phyloP scores from a whole-genome alignment of 345 rosid species.

The Acer yangbiense region DNA sequence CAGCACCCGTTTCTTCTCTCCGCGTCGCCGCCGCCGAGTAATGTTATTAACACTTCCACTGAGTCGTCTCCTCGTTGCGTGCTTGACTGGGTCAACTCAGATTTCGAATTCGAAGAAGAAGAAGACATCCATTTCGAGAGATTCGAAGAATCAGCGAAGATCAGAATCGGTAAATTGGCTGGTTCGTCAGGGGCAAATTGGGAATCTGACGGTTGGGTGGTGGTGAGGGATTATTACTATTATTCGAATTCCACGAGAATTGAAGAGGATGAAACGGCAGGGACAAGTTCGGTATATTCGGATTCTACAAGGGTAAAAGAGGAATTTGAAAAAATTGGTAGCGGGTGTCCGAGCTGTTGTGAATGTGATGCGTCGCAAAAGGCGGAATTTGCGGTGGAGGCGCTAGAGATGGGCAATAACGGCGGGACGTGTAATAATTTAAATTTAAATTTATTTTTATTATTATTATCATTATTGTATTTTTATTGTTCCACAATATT shows the following conservation, averaged over 20 bases:
- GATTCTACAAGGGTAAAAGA: constrained; percentile 12
- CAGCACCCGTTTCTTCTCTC: constrained; percentile 58
- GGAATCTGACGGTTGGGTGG: constrained; percentile 67
- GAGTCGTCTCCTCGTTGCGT: constrained; percentile 80
- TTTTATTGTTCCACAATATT: constrained; percentile 22
- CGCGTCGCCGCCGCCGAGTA: constrained; percentile 23
- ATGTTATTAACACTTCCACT: background rate
- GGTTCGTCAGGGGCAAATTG: constrained; percentile 37
- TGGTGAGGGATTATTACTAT: constrained; percentile 30
- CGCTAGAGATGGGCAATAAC: constrained; percentile 8
- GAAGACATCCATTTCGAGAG: constrained; percentile 18
- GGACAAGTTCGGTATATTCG: constrained; percentile 25
- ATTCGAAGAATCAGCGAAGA: constrained; percentile 15
- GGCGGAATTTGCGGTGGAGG: constrained; percentile 26
- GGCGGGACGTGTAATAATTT: constrained; percentile 20
- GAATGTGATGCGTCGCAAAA: constrained; percentile 18
- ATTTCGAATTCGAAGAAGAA: constrained; percentile 22
- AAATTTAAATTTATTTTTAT: background rate
- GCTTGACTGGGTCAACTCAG: constrained; percentile 54
- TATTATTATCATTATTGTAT: constrained; percentile 9
- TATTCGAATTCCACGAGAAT: constrained; percentile 14
- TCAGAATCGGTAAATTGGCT: constrained; percentile 33
- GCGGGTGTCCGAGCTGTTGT: constrained; percentile 16
- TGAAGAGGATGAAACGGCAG: constrained; percentile 22
- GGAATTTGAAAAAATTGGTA: background rate